A percentile compares a stretch with the other conserved stretches of the same genome.
phyloP scores from a whole-genome alignment of 2,329 filamentous ascomycete genomes.

The Cladosporium phlei region DNA sequence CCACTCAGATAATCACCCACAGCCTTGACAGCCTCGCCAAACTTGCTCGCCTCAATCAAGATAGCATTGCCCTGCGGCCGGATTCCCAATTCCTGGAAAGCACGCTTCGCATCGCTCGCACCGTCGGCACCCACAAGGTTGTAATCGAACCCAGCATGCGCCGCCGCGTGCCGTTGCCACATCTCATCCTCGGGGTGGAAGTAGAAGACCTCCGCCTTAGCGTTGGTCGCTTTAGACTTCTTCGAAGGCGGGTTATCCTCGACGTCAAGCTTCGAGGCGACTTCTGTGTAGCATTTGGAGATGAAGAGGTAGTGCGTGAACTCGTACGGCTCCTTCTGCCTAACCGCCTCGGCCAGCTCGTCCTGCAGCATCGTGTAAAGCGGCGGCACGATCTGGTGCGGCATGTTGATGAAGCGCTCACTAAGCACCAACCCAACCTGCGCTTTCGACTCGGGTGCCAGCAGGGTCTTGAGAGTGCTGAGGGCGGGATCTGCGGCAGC shows the following conservation, averaged over 20 bases:
- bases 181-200: constrained; percentile 97
- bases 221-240: constrained; percentile 49
- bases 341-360: constrained; percentile 80
- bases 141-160: constrained; percentile 68
- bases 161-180: constrained; percentile 69
- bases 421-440: constrained; percentile 83
- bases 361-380: constrained; percentile 93
- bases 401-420: constrained; percentile 93
- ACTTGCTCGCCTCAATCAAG: constrained; percentile 74
- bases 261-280: constrained; percentile 72
- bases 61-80: constrained; percentile 79
- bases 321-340: constrained; percentile 85
- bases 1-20: constrained; percentile 65
- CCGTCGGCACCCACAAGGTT: constrained; percentile 72
- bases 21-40: constrained; percentile 69
- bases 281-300: constrained; percentile 87
- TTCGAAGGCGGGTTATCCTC: constrained; percentile 58
- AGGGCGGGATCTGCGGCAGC: constrained; percentile 43
- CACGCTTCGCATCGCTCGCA: constrained; percentile 82
- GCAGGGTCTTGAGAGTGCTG: constrained; percentile 36
- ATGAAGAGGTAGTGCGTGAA: constrained; percentile 91
- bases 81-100: constrained; percentile 90
- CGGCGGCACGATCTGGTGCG: constrained; percentile 84
- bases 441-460: constrained; percentile 32
- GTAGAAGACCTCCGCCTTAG: constrained; percentile 66